A percentile compares a stretch with the other conserved stretches of the same genome.
phyloP scores from a whole-genome alignment of 1,139 yeast genomes.

The Lodderomyces metapsilosis region DNA sequence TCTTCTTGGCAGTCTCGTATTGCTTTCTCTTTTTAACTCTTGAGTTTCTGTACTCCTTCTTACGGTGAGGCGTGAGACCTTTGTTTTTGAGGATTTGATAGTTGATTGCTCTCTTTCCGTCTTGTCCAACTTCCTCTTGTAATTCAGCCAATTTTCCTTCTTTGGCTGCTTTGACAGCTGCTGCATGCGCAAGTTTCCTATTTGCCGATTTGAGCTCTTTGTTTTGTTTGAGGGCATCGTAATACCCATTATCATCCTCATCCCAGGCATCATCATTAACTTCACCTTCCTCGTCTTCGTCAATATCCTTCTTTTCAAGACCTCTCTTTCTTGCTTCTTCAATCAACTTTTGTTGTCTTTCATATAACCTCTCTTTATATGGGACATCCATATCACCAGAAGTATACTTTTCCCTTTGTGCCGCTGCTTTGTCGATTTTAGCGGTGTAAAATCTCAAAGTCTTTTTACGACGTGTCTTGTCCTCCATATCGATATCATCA shows the following conservation, averaged over 20 bases:
- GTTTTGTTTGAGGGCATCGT: conserved; percentile 48
- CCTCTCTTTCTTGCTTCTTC: conserved; percentile 92
- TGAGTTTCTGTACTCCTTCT: conserved; percentile 91
- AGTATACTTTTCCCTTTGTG: conserved; percentile 50
- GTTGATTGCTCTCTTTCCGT: conserved; percentile 92
- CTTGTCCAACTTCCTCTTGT: conserved; percentile 63
- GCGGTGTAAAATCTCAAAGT: conserved; percentile 94
- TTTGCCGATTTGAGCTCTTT: conserved; percentile 49
- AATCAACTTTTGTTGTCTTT: conserved; percentile 79
- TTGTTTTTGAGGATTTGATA: conserved; percentile 92
- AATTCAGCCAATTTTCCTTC: conserved; percentile 79
- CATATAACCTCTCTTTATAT: conserved; percentile 85
- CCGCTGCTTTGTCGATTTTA: conserved; percentile 83
- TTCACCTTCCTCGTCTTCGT: conserved; percentile 14
- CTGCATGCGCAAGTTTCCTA: conserved; percentile 64
- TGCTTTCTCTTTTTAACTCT: conserved; percentile 98
- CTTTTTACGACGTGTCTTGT: conserved; percentile 76
- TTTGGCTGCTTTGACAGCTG: conserved; percentile 76
- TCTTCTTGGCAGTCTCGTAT: conserved; percentile 93
- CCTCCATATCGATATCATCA: conserved; percentile 78
- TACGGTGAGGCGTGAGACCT: conserved; percentile 90
- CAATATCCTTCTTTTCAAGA: conserved; percentile 43
- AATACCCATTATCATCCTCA: conserved; percentile 51
- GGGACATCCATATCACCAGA: conserved; percentile 92
- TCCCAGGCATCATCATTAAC: conserved; percentile 17